Evolutionary conservation across 2,329 filamentous ascomycete genomes (phyloP).

Genomic region (Coleophoma cylindrospora): DNA sequence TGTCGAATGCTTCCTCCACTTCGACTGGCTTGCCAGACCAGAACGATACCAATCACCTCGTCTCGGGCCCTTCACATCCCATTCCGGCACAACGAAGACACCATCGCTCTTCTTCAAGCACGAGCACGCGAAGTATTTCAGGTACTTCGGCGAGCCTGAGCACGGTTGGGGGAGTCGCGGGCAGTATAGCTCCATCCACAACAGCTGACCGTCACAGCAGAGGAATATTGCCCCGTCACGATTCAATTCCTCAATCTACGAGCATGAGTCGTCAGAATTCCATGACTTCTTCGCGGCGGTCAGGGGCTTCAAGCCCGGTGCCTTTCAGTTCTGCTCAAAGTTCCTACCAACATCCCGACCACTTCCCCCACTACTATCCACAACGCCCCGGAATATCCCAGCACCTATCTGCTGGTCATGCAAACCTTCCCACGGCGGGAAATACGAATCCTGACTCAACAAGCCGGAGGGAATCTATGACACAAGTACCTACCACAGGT

Average conservation of each 20-base stretch:
- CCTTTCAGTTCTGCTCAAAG: conserved; percentile 14
- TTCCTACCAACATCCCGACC: conserved; percentile 22
- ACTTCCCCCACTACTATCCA: conserved; percentile 23
- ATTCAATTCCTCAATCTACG: conserved; percentile 18
- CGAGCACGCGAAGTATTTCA: conserved; percentile 47
- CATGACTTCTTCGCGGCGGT: conserved; percentile 19
- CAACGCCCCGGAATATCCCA: conserved; percentile 16
- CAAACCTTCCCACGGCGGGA: conserved; percentile 3
- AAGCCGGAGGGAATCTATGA: conserved; percentile 15
- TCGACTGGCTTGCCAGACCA: conserved; percentile 46
- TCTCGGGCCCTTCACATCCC: conserved; percentile 53
- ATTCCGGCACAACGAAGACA: conserved; percentile 50
- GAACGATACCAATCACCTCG: conserved; percentile 45
- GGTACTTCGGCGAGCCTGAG: conserved; percentile 33
- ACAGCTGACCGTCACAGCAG: conserved; percentile 19
- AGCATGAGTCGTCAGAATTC: conserved; percentile 26
- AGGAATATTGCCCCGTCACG: conserved; percentile 13
- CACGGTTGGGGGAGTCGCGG: conserved; percentile 32
- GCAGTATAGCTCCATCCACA: conserved; percentile 40
- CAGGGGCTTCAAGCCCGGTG: conserved; percentile 23
- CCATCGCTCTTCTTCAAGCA: conserved; percentile 47
- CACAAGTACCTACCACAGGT: conserved; percentile 49
- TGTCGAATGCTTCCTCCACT: conserved; percentile 59
- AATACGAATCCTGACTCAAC: not conserved
- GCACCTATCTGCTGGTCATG: conserved; percentile 12